phyloP scores from a whole-genome alignment of 495 filamentous ascomycete genomes.

The Penicillium pulvis region DNA sequence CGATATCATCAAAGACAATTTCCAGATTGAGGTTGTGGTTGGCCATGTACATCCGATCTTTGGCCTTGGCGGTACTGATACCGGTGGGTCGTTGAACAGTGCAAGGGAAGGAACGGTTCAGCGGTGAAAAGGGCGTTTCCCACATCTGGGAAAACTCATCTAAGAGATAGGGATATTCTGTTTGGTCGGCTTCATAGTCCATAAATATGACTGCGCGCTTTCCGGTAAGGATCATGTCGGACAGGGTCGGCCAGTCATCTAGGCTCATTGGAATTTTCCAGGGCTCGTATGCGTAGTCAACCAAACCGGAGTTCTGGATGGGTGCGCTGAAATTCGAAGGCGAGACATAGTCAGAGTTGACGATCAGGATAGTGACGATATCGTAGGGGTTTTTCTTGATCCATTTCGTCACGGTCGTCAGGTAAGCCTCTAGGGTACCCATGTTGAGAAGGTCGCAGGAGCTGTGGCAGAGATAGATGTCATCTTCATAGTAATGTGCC shows the following conservation, averaged over 20 bases:
- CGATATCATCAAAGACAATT: conserved; percentile 58
- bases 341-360: conserved; percentile 71
- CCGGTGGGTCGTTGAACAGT: conserved; percentile 61
- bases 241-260: conserved; percentile 82
- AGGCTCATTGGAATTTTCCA: conserved; percentile 66
- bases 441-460: conserved; percentile 77
- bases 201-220: conserved; percentile 68
- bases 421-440: conserved; percentile 74
- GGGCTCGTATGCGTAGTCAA: conserved; percentile 70
- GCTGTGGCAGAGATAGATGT: conserved; percentile 71
- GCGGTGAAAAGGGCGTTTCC: conserved; percentile 68
- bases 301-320: conserved; percentile 68
- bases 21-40: conserved; percentile 91
- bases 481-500: conserved; percentile 68
- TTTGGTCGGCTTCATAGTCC: conserved; percentile 86
- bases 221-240: conserved; percentile 69
- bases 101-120: conserved; percentile 60
- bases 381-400: conserved; percentile 79
- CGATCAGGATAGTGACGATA: conserved; percentile 83
- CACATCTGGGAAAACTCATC: conserved; percentile 68
- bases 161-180: conserved; percentile 65
- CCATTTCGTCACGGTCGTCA: conserved; percentile 71
- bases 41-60: conserved; percentile 76
- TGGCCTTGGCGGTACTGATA: conserved; percentile 50
- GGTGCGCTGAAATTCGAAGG: conserved; percentile 63